Evolutionary conservation across 345 rosid species (phyloP), one percentile per base, ranked within the genome.

Genomic region (Brassica rapa): DNA sequence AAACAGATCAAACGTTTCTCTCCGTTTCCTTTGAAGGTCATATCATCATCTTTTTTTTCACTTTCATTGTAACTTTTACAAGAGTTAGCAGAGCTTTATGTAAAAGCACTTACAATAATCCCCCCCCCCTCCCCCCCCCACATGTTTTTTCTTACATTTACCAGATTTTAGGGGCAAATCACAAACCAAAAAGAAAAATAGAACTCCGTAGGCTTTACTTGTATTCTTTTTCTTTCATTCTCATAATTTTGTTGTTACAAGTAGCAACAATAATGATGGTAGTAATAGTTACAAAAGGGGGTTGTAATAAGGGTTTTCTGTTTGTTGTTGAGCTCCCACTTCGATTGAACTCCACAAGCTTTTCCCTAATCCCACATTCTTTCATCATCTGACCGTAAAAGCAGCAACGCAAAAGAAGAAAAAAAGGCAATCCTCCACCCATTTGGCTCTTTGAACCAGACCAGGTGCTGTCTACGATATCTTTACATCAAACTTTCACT

Each of bases 281-380:
- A 27, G 49, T 68, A 62, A 35, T 80, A 80, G 75, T 80, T 78
- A 86, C 91, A 87, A 87, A 70, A 71, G 71, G 59, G 10, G 25
- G 84, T 35, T 55, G 46, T 35, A 3, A 41, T 81, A 77, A 85
- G 86, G 84, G 65, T 68, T 72, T 91, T 25, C 4, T 25, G 29
- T 25, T 19, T 69, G 67, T 90, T 85, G 94, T 78, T 82, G 84
- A 81, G 92, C 87, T 88, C 97, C 97, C 96, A 82, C 90, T 94
- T 94, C 86, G 97, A 92, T 80, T 90, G 98, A 86, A 89, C 96
- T 80, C 91, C 84, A 83, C 91, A 88, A 70, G 79, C 79, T 63
- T 80, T 86, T 68, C 78, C 81, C 81, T 8, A 55, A 23, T 75
- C 77, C 80, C 33, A 80, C 72, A 78, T 55, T 76, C 73, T 29